Evolutionary conservation across 495 filamentous ascomycete genomes (phyloP), one percentile per base, ranked within the genome.

Genomic region (Pyronema domesticum): DNA sequence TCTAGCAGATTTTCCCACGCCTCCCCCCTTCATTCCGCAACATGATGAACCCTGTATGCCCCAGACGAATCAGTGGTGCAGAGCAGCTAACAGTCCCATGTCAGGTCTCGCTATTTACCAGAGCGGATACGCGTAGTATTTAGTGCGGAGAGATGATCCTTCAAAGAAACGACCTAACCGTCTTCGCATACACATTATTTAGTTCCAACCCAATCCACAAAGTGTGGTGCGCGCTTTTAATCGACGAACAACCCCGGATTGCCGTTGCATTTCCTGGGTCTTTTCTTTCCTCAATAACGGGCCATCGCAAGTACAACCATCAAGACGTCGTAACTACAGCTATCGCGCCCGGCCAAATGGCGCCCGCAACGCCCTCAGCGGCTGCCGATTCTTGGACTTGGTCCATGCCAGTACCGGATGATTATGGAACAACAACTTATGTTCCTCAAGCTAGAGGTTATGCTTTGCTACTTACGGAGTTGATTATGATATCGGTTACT

Each of bases 401-500:
- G 39, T 13, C 11, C 39, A 42, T 17, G 15, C 11, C 39, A 42
- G 15, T 36, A 36, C 47, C 47, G 3, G 1, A 9, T 1, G 42
- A 53, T 18, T 53, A 15, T 34, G 36, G 36, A 13, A 14, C 37
- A 18, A 6, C 35, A 8, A 37, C 34, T 9, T 53, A 53, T 34
- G 50, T 40, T 18, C n/a, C 33, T 3, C 34, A 53, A 42, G 19
- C 37, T 34, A 34, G 50, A 14, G 50, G 50, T n/a, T 42, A 53
- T 53, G 36, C 35, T 9, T 30, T 53, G 50, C 18, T 53, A 19
- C n/a, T 53, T 3, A 53, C 50, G 36, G 50, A 53, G 50, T 14
- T 43, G 14, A 42, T 53, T 6, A 53, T 53, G 50, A 15, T 53
- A n/a, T 18, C 50, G 3, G 50, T 43, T n/a, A 53, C 50, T 9